phyloP scores from a whole-genome alignment of 2,329 filamentous ascomycete species.

The Pyricularia sp. region DNA sequence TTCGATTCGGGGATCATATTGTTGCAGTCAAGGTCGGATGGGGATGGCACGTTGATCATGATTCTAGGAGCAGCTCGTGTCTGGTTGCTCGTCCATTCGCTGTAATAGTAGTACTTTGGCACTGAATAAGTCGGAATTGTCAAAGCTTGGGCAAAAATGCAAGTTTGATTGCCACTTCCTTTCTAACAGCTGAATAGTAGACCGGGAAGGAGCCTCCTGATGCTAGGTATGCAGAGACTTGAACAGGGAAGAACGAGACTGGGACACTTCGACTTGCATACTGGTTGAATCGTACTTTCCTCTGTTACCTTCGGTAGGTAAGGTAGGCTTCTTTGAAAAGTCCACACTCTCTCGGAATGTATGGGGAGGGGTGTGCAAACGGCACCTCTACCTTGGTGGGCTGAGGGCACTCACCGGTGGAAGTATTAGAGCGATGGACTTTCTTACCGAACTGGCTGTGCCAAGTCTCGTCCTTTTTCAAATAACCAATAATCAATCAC shows the following conservation, averaged over 20 bases:
- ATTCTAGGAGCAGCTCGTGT: background rate
- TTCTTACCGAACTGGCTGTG: background rate
- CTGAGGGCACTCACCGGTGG: background rate
- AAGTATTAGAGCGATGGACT: background rate
- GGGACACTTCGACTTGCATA: background rate
- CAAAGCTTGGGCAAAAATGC: background rate
- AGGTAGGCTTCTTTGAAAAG: background rate
- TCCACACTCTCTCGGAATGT: background rate
- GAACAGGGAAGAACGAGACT: background rate
- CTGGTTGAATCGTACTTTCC: background rate
- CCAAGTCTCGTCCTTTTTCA: background rate
- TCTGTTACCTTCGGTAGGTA: background rate
- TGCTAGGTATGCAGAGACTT: background rate
- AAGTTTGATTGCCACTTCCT: background rate
- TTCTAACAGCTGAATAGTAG: background rate
- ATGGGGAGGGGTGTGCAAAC: background rate
- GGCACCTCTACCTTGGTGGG: background rate
- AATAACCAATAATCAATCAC: background rate
- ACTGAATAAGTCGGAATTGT: background rate
- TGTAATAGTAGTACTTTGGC: background rate
- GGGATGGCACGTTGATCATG: background rate
- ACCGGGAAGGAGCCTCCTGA: background rate
- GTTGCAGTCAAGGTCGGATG: background rate
- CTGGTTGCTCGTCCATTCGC: background rate
- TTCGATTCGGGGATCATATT: background rate